Percentiles rank a stretch among this genome's conserved stretches.
phyloP scores from a whole-genome alignment of 1,284 basidiomycete genomes.

The Irpex sp. region DNA sequence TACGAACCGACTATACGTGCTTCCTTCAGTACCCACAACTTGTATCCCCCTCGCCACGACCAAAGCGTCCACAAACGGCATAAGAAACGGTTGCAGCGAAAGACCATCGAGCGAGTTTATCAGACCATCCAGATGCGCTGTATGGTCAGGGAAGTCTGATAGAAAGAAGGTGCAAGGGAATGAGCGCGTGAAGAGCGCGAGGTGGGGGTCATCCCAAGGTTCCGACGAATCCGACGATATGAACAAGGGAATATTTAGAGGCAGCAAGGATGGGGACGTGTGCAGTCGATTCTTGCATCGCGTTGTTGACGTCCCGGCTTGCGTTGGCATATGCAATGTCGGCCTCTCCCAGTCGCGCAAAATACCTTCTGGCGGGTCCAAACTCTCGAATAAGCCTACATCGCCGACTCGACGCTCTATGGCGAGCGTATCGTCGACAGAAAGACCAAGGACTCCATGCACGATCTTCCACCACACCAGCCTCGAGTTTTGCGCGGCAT shows the following conservation, averaged over 20 bases:
- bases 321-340: conserved; percentile 19
- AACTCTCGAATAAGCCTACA: conserved; percentile 5
- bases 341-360: conserved; percentile 17
- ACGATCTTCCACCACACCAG: conserved; percentile 54
- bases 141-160: conserved; percentile 41
- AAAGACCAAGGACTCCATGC: conserved; percentile 34
- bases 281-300: conserved; percentile 33
- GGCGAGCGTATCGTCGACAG: conserved; percentile 30
- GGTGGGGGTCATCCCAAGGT: conserved; percentile 38
- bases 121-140: conserved; percentile 34
- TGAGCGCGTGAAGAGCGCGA: conserved; percentile 44
- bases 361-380: conserved; percentile 15
- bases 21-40: conserved; percentile 61
- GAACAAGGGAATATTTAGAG: conserved; percentile 60
- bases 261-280: conserved; percentile 24
- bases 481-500: conserved; percentile 38
- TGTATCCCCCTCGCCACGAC: conserved; percentile 50
- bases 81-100: conserved; percentile 41
- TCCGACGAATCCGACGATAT: conserved; percentile 62
- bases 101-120: conserved; percentile 50
- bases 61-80: conserved; percentile 67
- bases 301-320: not conserved
- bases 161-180: conserved; percentile 73
- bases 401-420: conserved; percentile 31
- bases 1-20: conserved; percentile 70